phyloP scores from a whole-genome alignment of 768 basidiomycete species.

The Coprinopsis marcescibilis region DNA sequence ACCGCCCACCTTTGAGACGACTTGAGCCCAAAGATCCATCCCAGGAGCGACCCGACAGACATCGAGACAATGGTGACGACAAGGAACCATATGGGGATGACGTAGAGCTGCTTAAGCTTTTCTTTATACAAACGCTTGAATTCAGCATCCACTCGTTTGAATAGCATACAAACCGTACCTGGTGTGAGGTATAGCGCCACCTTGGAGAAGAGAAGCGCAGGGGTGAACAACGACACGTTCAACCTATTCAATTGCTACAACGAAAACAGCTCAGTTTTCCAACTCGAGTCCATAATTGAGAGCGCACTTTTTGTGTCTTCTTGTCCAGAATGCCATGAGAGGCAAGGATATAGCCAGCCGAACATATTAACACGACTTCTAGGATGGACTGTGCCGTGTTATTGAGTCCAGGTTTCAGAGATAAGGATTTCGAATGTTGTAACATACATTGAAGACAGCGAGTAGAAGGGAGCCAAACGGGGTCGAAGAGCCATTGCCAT shows the following conservation, averaged over 20 bases:
- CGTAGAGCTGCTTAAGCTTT: constrained; percentile 78
- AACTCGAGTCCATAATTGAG: not conserved
- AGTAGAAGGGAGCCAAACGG: constrained; percentile 34
- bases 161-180: constrained; percentile 32
- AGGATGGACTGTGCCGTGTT: constrained; percentile 63
- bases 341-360: constrained; percentile 81
- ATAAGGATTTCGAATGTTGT: not conserved
- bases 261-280: constrained; percentile 6
- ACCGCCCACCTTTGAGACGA: constrained; percentile 65
- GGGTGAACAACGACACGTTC: constrained; percentile 87
- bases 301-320: constrained; percentile 74
- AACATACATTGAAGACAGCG: constrained; percentile 51
- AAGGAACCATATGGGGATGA: constrained; percentile 81
- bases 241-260: constrained; percentile 70
- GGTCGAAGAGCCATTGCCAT: constrained; percentile 8
- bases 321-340: constrained; percentile 79
- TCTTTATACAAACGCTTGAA: constrained; percentile 27
- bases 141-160: not conserved
- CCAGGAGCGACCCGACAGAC: constrained; percentile 56
- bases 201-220: constrained; percentile 86
- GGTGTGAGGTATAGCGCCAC: constrained; percentile 90
- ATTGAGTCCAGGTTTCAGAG: constrained; percentile 3
- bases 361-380: constrained; percentile 81
- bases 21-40: constrained; percentile 59
- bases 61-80: constrained; percentile 73